phyloP scores from a whole-genome alignment of 2,329 filamentous ascomycete species.

The Knoxdaviesia capensis region DNA sequence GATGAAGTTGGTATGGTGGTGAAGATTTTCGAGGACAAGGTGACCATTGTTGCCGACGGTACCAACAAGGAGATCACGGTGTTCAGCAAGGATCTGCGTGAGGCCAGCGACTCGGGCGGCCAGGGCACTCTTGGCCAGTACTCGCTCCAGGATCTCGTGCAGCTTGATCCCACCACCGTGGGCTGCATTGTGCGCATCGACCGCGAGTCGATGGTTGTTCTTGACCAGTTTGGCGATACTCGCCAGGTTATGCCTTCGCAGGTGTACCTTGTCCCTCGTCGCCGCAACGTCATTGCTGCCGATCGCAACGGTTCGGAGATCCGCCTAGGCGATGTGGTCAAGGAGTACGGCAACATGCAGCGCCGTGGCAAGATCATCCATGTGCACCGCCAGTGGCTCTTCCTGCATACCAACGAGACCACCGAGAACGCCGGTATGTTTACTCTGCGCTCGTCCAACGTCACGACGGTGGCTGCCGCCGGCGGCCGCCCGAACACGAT shows the following conservation, averaged over 20 bases:
- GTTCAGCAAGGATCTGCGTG: slow-evolving; percentile 89
- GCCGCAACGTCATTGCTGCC: slow-evolving; percentile 72
- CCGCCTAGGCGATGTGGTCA: slow-evolving; percentile 74
- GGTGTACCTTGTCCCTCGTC: slow-evolving; percentile 71
- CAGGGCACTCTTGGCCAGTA: slow-evolving; percentile 73
- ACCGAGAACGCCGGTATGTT: slow-evolving; percentile 81
- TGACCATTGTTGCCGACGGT: slow-evolving; percentile 84
- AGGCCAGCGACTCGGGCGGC: slow-evolving; percentile 80
- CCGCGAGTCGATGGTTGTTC: slow-evolving; percentile 69
- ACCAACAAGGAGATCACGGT: slow-evolving; percentile 88
- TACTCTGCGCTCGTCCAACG: slow-evolving; percentile 66
- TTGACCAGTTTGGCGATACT: slow-evolving; percentile 76
- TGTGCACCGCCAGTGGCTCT: slow-evolving; percentile 83
- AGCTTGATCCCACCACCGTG: slow-evolving; percentile 81
- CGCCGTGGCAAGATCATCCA: slow-evolving; percentile 80
- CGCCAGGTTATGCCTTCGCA: slow-evolving; percentile 76
- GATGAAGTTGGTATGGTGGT: slow-evolving; percentile 97
- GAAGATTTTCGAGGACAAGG: slow-evolving; percentile 75
- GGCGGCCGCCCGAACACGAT: slow-evolving; percentile 54
- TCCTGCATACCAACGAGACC: slow-evolving; percentile 65
- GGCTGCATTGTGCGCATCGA: slow-evolving; percentile 91
- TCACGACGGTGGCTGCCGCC: slow-evolving; percentile 85
- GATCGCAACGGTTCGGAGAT: slow-evolving; percentile 91
- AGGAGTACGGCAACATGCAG: slow-evolving; percentile 71
- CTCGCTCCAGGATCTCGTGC: slow-evolving; percentile 81